These are phyloP conservation scores for Trichoderma sp. DNA, from an alignment of 2,329 filamentous ascomycete species.

Conservation along the genomic window DNA sequence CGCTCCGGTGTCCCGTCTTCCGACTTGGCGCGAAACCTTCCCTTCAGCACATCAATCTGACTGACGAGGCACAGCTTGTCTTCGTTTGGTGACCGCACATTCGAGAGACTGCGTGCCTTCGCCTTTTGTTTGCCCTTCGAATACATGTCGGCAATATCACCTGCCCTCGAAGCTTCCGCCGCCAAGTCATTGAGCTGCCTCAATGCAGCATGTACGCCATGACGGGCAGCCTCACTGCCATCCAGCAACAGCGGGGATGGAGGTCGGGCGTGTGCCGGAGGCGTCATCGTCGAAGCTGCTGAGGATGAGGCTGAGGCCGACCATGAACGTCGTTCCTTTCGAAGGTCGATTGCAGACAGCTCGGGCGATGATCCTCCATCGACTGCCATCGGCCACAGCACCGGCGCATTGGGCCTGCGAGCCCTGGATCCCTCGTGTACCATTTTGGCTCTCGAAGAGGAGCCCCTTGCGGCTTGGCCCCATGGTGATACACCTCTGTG, in stretches of 20 bases:
- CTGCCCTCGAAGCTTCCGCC: constrained; percentile 8
- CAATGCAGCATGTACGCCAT: background rate
- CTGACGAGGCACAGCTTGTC: background rate
- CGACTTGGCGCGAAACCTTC: background rate
- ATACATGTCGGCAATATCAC: background rate
- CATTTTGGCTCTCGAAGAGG: background rate
- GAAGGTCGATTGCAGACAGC: no score
- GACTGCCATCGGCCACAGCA: no score
- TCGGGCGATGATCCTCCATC: no score
- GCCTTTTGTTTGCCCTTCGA: background rate
- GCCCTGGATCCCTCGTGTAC: background rate
- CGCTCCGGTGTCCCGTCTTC: no score
- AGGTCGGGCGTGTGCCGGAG: no score
- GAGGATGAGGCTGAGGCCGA: no score
- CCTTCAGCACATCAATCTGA: constrained; percentile 5
- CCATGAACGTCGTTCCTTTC: no score
- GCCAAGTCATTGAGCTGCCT: background rate
- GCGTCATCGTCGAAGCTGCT: no score
- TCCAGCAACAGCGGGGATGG: background rate
- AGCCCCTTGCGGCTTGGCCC: background rate
- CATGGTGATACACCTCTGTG: background rate
- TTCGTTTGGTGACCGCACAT: background rate
- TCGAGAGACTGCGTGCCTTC: background rate
- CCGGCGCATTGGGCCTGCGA: no score
- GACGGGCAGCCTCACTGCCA: no score